A percentile compares a stretch with the other conserved stretches of the same genome.
Evolutionary conservation across 2,329 filamentous ascomycete genomes (phyloP).

Genomic region (Aspergillus candidus): DNA sequence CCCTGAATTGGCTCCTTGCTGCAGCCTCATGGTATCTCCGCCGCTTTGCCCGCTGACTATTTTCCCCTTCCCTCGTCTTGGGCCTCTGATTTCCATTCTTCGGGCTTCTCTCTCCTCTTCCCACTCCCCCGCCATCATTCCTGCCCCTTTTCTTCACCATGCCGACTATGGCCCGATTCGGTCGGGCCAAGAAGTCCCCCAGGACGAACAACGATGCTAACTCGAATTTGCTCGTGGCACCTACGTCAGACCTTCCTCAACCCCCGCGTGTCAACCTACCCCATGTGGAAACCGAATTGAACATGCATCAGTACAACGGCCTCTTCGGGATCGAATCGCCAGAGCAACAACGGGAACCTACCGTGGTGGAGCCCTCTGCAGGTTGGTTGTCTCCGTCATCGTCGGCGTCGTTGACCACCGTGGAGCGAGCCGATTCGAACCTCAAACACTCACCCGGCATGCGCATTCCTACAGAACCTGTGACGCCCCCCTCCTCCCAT

Average conservation of each 20-base stretch:
- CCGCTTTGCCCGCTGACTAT: neutral
- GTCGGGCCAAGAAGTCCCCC: constrained; percentile 23
- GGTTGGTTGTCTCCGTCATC: constrained; percentile 17
- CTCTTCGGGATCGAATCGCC: constrained; percentile 28
- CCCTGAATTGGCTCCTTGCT: constrained; percentile 1
- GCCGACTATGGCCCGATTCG: constrained; percentile 26
- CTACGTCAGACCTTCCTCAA: constrained; percentile 17
- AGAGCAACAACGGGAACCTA: constrained; percentile 20
- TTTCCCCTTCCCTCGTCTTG: too few relatives aligned
- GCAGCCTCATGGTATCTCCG: constrained; percentile 1
- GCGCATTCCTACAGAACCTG: constrained; percentile 12
- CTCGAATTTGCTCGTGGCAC: constrained; percentile 16
- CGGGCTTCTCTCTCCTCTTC: constrained; percentile 4
- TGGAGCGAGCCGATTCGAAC: neutral
- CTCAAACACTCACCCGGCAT: constrained; percentile 4
- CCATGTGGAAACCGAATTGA: constrained; percentile 38
- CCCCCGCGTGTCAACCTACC: constrained; percentile 34
- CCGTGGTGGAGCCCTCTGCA: constrained; percentile 14
- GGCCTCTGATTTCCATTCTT: neutral
- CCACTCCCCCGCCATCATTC: constrained; percentile 9
- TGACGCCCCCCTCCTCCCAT: constrained; percentile 17
- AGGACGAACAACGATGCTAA: constrained; percentile 23
- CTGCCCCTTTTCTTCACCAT: constrained; percentile 9
- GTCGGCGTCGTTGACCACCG: neutral
- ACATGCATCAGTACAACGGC: constrained; percentile 39